A percentile compares a stretch with the other conserved stretches of the same genome.
Conservation (phyloP, 352 stramenopile genomes). For the Globisporangium echinulatum region DNA sequence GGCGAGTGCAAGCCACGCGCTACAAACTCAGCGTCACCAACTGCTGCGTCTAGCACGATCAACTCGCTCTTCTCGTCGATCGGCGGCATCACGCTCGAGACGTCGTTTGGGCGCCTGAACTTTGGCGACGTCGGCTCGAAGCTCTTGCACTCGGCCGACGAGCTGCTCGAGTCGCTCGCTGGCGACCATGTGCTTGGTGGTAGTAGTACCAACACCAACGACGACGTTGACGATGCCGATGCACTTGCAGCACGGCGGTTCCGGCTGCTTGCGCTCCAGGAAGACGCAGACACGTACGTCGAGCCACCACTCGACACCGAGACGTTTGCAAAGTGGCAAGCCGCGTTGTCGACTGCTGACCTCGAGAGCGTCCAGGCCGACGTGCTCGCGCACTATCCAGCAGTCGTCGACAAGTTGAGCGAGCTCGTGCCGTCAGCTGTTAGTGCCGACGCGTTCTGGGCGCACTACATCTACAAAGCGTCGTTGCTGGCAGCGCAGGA, state of each 20-base stretch:
- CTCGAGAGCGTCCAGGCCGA: conserved; percentile 38
- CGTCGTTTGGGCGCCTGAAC: conserved; percentile 17
- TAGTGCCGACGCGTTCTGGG: conserved; percentile 50
- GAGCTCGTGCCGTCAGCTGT: conserved; percentile 55
- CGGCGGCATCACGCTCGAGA: conserved; percentile 17
- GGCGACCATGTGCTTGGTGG: conserved; percentile 17
- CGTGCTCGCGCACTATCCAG: conserved; percentile 59
- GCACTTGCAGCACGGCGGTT: conserved; percentile 44
- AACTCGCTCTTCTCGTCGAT: conserved; percentile 60
- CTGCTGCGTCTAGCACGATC: conserved; percentile 7
- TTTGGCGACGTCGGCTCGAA: conserved; percentile 63
- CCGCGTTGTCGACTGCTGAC: conserved; percentile 22
- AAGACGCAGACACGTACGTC: conserved; percentile 58
- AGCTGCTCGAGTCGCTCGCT: conserved; percentile 44
- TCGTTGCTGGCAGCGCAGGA: conserved; percentile 62
- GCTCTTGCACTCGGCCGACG: conserved; percentile 61
- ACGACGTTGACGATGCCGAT: conserved; percentile 4
- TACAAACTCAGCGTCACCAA: conserved; percentile 1
- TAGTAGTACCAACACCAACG: conserved; percentile 8
- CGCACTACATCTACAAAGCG: conserved; percentile 72
- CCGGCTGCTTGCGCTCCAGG: conserved; percentile 51
- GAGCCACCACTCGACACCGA: conserved; percentile 46
- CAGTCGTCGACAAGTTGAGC: conserved; percentile 41
- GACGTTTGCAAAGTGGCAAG: conserved; percentile 63
- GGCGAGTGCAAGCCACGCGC: not conserved